These are phyloP conservation scores for Trypanosoma melophagium DNA, from an alignment of 208 protist species.

Conservation along the genomic window DNA sequence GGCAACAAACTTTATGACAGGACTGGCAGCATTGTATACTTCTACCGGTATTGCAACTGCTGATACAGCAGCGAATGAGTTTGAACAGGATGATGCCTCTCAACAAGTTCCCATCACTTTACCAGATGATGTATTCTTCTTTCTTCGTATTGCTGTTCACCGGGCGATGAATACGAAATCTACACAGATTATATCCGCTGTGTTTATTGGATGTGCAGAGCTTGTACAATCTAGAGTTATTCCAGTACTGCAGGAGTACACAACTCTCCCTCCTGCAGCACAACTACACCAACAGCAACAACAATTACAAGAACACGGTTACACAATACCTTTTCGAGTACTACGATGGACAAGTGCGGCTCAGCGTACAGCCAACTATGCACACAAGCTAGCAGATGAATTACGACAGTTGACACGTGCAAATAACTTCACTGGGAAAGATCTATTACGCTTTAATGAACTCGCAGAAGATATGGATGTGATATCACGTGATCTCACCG, in stretches of 20 bases:
- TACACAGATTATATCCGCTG: conserved; percentile 77
- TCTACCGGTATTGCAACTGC: conserved; percentile 26
- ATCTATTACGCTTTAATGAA: conserved; percentile 66
- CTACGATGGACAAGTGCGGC: conserved; percentile 61
- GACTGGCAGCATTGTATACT: conserved; percentile 57
- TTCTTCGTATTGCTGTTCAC: conserved; percentile 78
- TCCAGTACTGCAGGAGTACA: conserved; percentile 46
- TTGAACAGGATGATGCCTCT: conserved; percentile 17
- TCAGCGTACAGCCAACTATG: conserved; percentile 50
- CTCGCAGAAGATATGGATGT: conserved; percentile 58
- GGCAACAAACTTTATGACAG: conserved; percentile 53
- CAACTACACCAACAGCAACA: conserved; percentile 17
- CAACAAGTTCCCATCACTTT: conserved; percentile 52
- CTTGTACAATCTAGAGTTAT: conserved; percentile 57
- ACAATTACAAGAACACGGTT: not conserved
- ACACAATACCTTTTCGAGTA: conserved; percentile 31
- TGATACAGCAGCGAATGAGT: conserved; percentile 17
- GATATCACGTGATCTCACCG: conserved; percentile 18
- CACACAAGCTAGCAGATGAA: conserved; percentile 53
- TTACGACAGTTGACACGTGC: conserved; percentile 44
- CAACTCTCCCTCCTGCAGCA: conserved; percentile 10
- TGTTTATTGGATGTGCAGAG: conserved; percentile 63
- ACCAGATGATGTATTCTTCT: conserved; percentile 83
- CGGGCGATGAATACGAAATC: conserved; percentile 80
- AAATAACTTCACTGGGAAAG: conserved; percentile 29